Conservation (phyloP, 2,329 filamentous ascomycete genomes). For the Acrodontium crateriforme region DNA sequence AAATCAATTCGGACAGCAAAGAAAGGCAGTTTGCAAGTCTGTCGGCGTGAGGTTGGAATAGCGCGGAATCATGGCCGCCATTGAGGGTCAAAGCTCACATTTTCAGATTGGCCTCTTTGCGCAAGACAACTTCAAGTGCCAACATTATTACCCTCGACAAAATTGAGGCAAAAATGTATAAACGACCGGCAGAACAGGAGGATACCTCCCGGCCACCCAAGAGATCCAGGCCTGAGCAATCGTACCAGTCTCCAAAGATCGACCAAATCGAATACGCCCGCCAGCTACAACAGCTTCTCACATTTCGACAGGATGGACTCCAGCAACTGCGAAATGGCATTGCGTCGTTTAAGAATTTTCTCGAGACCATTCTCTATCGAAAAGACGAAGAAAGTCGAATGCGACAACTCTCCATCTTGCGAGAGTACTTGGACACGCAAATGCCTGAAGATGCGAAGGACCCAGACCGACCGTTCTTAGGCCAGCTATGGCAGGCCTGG, state of each 20-base stretch:
- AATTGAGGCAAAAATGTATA: no score
- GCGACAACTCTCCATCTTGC: constrained; percentile 44
- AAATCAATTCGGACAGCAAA: no score
- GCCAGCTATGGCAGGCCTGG: constrained; percentile 80
- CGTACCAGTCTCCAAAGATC: constrained; percentile 33
- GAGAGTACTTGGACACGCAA: constrained; percentile 53
- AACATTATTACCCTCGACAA: no score
- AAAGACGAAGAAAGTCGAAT: constrained; percentile 36
- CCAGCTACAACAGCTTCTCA: constrained; percentile 54
- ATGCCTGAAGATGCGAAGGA: constrained; percentile 33
- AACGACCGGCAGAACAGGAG: constrained; percentile 12
- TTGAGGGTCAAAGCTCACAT: no score
- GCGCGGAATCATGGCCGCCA: no score
- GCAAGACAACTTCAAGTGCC: no score
- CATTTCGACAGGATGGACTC: constrained; percentile 55
- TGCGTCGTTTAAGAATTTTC: constrained; percentile 55
- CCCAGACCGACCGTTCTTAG: constrained; percentile 50
- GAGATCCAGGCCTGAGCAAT: constrained; percentile 14
- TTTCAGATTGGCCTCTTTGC: no score
- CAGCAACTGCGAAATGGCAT: constrained; percentile 54
- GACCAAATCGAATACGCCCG: constrained; percentile 49
- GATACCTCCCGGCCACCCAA: constrained; percentile 18
- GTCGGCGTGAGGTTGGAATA: no score
- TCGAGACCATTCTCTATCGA: constrained; percentile 48
- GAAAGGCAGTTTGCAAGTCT: no score